These are phyloP conservation scores for Haematococcus sp. DNA, from an alignment of 139 green algal genomes.

Conservation along the genomic window DNA sequence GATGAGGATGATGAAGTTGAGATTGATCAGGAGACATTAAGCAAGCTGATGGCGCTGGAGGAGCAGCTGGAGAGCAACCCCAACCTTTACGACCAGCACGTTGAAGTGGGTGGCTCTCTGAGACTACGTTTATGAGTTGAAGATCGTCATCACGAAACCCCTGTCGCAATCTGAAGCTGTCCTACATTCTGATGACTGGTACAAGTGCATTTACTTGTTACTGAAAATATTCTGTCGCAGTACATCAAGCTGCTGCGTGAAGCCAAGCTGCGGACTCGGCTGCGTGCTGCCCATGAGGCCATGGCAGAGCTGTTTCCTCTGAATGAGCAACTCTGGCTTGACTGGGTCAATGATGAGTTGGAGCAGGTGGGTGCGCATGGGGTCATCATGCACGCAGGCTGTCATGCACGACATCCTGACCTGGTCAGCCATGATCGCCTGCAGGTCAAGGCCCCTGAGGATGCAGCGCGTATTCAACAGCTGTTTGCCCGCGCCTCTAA, in stretches of 20 bases:
- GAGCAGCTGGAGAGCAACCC: constrained; percentile 54
- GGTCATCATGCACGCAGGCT: background rate
- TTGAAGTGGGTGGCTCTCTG: constrained; percentile 37
- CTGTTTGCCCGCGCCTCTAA: constrained; percentile 52
- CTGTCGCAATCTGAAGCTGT: too few species aligned
- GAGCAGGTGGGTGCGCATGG: constrained; percentile 1
- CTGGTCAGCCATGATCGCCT: background rate
- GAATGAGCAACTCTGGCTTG: constrained; percentile 75
- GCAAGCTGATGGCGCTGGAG: constrained; percentile 62
- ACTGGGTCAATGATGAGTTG: constrained; percentile 80
- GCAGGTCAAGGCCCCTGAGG: constrained; percentile 12
- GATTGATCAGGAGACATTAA: constrained; percentile 47
- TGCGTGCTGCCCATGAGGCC: constrained; percentile 53
- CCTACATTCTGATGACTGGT: background rate
- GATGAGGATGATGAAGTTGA: constrained; percentile 26
- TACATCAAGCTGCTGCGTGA: background rate
- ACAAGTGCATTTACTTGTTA: too few species aligned
- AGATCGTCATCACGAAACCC: background rate
- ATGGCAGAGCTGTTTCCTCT: constrained; percentile 74
- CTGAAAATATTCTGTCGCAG: background rate
- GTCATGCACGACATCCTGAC: background rate
- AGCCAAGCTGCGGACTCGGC: background rate
- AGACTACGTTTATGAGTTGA: background rate
- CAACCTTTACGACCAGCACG: constrained; percentile 65
- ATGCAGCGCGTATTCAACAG: constrained; percentile 32